A percentile compares a stretch with the other conserved stretches of the same genome.
Evolutionary conservation across 1,284 basidiomycete species (phyloP).

Genomic region (Polyporus tsugae): DNA sequence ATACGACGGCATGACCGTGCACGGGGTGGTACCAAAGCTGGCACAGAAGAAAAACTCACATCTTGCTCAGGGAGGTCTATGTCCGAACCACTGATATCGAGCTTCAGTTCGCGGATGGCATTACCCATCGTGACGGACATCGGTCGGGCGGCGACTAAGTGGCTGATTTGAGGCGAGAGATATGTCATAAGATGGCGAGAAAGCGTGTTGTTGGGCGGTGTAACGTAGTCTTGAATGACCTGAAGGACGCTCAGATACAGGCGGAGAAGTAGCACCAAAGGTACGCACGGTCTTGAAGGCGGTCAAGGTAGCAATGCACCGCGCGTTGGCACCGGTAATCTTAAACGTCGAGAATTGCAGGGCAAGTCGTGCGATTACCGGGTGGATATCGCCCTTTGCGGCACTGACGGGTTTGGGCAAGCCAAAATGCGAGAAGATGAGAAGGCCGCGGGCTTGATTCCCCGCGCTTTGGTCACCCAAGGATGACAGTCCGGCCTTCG

Average conservation of each 20-base stretch:
- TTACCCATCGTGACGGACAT: conserved; percentile 98
- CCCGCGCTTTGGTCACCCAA: conserved; percentile 26
- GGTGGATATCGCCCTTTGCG: conserved; percentile 85
- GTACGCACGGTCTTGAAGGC: conserved; percentile 82
- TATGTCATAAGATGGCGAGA: conserved; percentile 89
- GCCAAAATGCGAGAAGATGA: conserved; percentile 87
- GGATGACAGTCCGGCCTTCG: conserved; percentile 33
- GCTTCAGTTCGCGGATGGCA: conserved; percentile 93
- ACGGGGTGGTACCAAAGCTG: not conserved
- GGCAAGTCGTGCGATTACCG: conserved; percentile 79
- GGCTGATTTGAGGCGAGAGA: conserved; percentile 90
- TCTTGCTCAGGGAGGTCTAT: conserved; percentile 95
- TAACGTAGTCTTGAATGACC: conserved; percentile 90
- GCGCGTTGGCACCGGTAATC: conserved; percentile 87
- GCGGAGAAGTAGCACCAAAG: conserved; percentile 23
- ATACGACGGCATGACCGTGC: not conserved
- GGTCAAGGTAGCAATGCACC: conserved; percentile 87
- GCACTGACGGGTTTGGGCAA: conserved; percentile 67
- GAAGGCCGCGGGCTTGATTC: conserved; percentile 58
- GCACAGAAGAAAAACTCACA: conserved; percentile 56
- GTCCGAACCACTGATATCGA: conserved; percentile 93
- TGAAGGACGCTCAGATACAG: conserved; percentile 41
- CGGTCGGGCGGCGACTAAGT: conserved; percentile 86
- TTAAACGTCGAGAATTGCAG: conserved; percentile 87
- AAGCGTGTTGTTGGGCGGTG: conserved; percentile 83